Percentiles rank a stretch among this genome's conserved stretches.
Conservation (phyloP, 768 basidiomycete species). For the Cystobasidium onofrii region DNA sequence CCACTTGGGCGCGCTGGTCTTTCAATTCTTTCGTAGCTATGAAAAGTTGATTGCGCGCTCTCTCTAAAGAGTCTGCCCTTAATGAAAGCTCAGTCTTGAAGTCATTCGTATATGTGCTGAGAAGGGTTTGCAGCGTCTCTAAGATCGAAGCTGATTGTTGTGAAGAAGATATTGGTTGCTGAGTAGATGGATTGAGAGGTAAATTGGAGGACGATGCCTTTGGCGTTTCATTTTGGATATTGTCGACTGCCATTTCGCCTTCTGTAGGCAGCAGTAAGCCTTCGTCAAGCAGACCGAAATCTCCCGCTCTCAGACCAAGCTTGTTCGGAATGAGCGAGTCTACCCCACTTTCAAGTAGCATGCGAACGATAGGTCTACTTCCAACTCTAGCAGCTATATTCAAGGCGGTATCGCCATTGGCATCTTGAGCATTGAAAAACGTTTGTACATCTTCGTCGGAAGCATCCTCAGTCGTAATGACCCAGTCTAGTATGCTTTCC, state of each 20-base stretch:
- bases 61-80: constrained; percentile 80
- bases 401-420: constrained; percentile 89
- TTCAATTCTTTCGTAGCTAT: constrained; percentile 83
- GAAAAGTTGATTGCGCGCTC: constrained; percentile 75
- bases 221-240: background rate
- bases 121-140: constrained; percentile 74
- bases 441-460: constrained; percentile 25
- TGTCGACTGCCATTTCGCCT: constrained; percentile 15
- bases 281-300: constrained; percentile 89
- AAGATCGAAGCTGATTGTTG: constrained; percentile 48
- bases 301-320: constrained; percentile 80
- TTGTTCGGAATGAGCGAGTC: constrained; percentile 84
- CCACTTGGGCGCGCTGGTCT: constrained; percentile 77
- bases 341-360: constrained; percentile 82
- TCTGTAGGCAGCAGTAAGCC: constrained; percentile 47
- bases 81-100: constrained; percentile 74
- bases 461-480: background rate
- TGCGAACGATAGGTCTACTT: constrained; percentile 73
- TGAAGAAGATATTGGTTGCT: background rate
- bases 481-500: constrained; percentile 73
- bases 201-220: background rate
- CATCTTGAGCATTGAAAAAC: constrained; percentile 82
- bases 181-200: background rate
- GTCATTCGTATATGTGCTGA: constrained; percentile 66
- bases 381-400: constrained; percentile 93